phyloP scores from a whole-genome alignment of 73 alveolate genomes.

The Paramecium sonneborni region DNA sequence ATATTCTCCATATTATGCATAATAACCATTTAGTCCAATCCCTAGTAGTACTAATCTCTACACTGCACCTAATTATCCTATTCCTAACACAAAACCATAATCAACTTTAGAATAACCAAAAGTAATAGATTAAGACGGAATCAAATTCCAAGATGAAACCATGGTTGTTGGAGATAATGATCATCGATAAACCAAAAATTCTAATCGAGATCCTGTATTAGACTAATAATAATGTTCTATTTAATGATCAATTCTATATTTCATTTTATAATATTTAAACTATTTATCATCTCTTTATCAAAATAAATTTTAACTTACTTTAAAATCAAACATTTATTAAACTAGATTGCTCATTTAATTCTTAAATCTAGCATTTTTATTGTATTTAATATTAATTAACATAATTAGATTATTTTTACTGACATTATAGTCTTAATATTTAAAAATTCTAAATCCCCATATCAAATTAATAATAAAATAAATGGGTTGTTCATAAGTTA shows the following conservation, averaged over 20 bases:
- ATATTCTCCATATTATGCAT: background rate
- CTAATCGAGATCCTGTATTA: constrained; percentile 2
- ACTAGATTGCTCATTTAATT: background rate
- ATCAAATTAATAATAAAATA: background rate
- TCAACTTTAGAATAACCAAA: background rate
- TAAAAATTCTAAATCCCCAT: background rate
- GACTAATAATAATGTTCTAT: background rate
- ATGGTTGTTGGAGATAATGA: constrained; percentile 7
- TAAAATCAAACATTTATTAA: background rate
- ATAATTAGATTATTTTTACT: background rate
- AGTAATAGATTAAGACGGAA: background rate
- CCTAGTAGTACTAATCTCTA: background rate
- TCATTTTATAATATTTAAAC: background rate
- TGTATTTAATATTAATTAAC: background rate
- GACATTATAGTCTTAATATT: background rate
- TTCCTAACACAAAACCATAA: background rate
- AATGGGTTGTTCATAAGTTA: background rate
- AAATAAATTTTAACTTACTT: no score
- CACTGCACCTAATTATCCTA: constrained; percentile 3
- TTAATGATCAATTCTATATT: background rate
- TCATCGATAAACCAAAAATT: background rate
- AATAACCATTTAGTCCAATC: background rate
- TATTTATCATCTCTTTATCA: background rate
- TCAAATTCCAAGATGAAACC: background rate
- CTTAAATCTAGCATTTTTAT: background rate